Base-by-base conservation (phyloP, 805 yeast genomes). In the Naumovozyma baii region DNA sequence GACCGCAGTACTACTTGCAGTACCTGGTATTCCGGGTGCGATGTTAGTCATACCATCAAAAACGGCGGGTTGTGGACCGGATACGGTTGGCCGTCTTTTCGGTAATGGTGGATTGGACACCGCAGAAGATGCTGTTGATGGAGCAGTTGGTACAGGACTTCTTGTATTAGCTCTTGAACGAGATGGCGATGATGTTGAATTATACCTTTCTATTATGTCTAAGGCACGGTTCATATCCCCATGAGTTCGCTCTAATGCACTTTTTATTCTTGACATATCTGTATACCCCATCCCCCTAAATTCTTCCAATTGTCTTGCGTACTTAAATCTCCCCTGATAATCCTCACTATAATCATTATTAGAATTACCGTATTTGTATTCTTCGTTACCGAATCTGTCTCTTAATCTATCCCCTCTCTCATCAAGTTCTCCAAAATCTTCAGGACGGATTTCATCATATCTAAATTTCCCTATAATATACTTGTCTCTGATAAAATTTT, bases 161-260 rank as follows among this genome's bases (percentile, higher is more conserved):
- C 34, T 33, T 7, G 29, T n/a, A 3, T 39, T 9, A 30, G 36
- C 16, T 17, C 19, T 28, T 3, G 17, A 26, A 31, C n/a, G 14
- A 8, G 31, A 18, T 16, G 41, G n/a, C 12, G 30, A 26, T 13
- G 32, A 25, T 3, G 57, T 54, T 41, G 60, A 47, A 15, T 41
- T 47, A 41, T 69, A 68, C 37, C 64, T 64, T 30, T 67, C 68
- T 40, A 80, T 62, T 26, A 80, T 70, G 32, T 74, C 79, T 29
- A 75, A 57, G 1, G 92, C 88, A 17, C 58, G 47, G 31, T 69
- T 70, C 9, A 80, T 52, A 51, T 76, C 73, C 13, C 92, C 92
- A 34, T 65, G 63, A 16, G 79, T 63, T 30, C 73, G 58, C 12
- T 65, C 62, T 44, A 83, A 64, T 26, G 85, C 82, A 49, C 82